Evolutionary conservation across 2,329 filamentous ascomycete genomes (phyloP), one percentile per base, ranked within the genome.

Genomic region (Colletotrichum tanaceti): DNA sequence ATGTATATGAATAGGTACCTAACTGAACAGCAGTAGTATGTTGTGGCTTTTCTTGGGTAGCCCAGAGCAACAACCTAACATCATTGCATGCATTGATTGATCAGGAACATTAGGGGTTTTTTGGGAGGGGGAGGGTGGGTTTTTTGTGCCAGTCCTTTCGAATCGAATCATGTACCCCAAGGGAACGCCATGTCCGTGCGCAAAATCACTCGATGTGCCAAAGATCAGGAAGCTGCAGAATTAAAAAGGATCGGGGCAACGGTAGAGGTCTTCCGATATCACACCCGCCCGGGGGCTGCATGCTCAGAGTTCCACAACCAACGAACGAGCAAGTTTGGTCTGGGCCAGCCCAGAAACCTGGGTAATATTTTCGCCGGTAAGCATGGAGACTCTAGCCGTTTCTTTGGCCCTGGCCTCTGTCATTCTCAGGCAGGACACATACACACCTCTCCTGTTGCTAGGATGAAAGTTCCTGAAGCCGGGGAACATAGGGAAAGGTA

Each of bases 201-300:
- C 55, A 24, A 13, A 38, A 53, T 64, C 41, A 32, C 55, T 55
- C 65, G 60, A 65, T 70, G 41, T 53, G 53, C 39, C 41, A 28
- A 39, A 35, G 38, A 35, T 41, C 60, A 60, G 65, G 63, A 46
- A 63, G 41, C n/a, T 55, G 59, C 64, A 46, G 54, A 43, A 70
- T 22, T 55, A 38, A 24, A 65, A 69, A 50, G 68, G 68, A 59
- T 69, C 68, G 60, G 68, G 68, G 55, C 47, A 62, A 22, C n/a
- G 39, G 38, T 58, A 14, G 50, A 58, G 24, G 32, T 13, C 24
- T 63, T 47, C 63, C 47, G 65, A 63, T 49, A 53, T 65, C 38
- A 67, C 61, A 44, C 60, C 43, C 49, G 24, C 16, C 18, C 4
- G 24, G 41, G 47, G 41, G 61, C 43, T 28, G 47, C 53, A 58